These are phyloP conservation scores for Gaertneriomyces semiglobifer DNA, from an alignment of 192 early-diverging fungal species.

Conservation along the genomic window DNA sequence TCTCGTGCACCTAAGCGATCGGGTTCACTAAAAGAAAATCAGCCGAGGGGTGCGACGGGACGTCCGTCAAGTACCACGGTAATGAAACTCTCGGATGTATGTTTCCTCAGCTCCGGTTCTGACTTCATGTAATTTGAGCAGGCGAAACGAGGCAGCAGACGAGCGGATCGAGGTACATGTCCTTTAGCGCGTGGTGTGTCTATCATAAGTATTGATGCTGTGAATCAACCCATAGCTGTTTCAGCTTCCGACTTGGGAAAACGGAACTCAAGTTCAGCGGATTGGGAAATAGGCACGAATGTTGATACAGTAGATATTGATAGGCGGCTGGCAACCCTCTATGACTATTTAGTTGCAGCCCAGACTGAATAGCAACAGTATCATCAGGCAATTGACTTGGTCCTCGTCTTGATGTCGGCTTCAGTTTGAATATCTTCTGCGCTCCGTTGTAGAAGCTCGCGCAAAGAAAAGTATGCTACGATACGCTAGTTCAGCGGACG, in stretches of 20 bases:
- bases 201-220: not conserved
- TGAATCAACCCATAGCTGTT: conserved; percentile 3
- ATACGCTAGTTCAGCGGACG: not conserved
- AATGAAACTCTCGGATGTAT: too few relatives aligned
- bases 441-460: not conserved
- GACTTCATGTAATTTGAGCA: too few relatives aligned
- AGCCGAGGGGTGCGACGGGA: too few relatives aligned
- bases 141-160: too few relatives aligned
- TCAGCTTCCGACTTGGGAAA: not conserved
- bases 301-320: conserved; percentile 23
- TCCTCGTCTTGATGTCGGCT: not conserved
- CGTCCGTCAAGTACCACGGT: too few relatives aligned
- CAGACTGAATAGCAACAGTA: not conserved
- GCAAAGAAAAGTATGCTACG: not conserved
- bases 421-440: not conserved
- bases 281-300: conserved; percentile 9
- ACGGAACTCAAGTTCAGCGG: not conserved
- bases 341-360: conserved; percentile 9
- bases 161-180: too few relatives aligned
- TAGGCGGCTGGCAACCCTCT: conserved; percentile 15
- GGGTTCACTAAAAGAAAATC: too few relatives aligned
- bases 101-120: too few relatives aligned
- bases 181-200: too few relatives aligned
- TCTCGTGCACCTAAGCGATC: too few relatives aligned
- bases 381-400: not conserved